These are phyloP conservation scores for Trichoderma gracile DNA, from an alignment of 2,329 filamentous ascomycete genomes.

Conservation along the genomic window DNA sequence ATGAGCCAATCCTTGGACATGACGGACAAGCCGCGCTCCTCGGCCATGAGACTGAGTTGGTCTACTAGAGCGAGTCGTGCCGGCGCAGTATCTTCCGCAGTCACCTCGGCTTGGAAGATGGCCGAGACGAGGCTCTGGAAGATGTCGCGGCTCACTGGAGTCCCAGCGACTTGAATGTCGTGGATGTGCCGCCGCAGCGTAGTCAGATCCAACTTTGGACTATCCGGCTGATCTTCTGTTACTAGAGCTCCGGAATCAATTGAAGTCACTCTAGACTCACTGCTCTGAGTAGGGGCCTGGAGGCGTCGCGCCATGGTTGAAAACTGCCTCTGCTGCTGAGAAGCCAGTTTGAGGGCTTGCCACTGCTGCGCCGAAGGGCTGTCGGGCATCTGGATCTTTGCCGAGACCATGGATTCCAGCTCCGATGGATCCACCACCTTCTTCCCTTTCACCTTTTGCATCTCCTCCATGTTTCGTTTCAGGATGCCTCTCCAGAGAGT, in stretches of 20 bases:
- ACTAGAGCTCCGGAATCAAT: slow-evolving; percentile 1
- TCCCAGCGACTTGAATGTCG: slow-evolving; percentile 44
- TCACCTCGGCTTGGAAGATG: slow-evolving; percentile 38
- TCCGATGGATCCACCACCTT: slow-evolving; percentile 31
- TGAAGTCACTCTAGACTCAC: slow-evolving; percentile 4
- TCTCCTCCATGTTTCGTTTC: slow-evolving; percentile 38
- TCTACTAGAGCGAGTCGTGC: slow-evolving; percentile 44
- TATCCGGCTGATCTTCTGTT: slow-evolving; percentile 11
- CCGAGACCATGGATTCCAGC: slow-evolving; percentile 36
- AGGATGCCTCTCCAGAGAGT: slow-evolving; percentile 51
- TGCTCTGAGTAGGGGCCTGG: slow-evolving; percentile 16
- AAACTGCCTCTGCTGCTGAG: slow-evolving; percentile 39
- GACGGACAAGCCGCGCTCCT: slow-evolving; percentile 48
- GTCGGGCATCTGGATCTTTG: slow-evolving; percentile 39
- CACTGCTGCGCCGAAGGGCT: slow-evolving; percentile 38
- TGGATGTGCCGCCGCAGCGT: slow-evolving; percentile 37
- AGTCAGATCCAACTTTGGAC: slow-evolving; percentile 27
- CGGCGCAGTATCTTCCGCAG: slow-evolving; percentile 30
- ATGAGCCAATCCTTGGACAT: slow-evolving; percentile 52
- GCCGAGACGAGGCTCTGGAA: slow-evolving; percentile 43
- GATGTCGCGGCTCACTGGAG: slow-evolving; percentile 39
- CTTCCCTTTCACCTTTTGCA: slow-evolving; percentile 37
- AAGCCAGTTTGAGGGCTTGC: slow-evolving; percentile 40
- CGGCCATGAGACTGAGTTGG: slow-evolving; percentile 47
- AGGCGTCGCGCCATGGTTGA: slow-evolving; percentile 38